Percentiles rank a stretch among this genome's conserved stretches.
These are phyloP conservation scores for Hypoxylon rickii DNA, from an alignment of 495 filamentous ascomycete species.

Conservation along the genomic window DNA sequence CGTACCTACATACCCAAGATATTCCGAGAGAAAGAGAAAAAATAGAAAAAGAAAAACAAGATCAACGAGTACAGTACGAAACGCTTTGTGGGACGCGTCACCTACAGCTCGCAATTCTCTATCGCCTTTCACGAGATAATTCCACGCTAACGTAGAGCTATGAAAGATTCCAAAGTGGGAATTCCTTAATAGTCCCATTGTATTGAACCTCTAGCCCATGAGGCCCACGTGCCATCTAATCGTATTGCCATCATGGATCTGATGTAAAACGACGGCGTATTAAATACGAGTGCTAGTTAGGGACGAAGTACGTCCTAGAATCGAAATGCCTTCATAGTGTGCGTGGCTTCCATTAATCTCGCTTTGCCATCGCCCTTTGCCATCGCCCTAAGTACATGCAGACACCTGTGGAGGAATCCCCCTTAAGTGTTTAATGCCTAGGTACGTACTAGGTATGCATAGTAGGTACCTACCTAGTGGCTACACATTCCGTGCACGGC, in stretches of 20 bases:
- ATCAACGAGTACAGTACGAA: not conserved
- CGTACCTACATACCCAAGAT: too few relatives aligned
- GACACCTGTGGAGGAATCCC: not conserved
- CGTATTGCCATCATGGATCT: conserved; percentile 2
- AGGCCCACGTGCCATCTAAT: not conserved
- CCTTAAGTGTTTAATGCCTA: not conserved
- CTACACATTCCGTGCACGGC: not conserved
- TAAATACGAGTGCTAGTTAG: not conserved
- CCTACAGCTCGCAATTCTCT: conserved; percentile 4
- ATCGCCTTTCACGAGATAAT: not conserved
- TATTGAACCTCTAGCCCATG: not conserved
- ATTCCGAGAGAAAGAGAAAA: too few relatives aligned
- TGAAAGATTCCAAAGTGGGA: too few relatives aligned
- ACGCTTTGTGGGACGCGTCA: conserved; percentile 20
- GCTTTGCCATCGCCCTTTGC: not conserved
- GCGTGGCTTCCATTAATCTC: too few relatives aligned
- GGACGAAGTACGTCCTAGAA: not conserved
- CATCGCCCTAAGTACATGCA: not conserved
- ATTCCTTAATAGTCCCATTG: not conserved
- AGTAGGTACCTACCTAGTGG: not conserved
- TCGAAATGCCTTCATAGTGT: not conserved
- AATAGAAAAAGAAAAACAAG: not conserved
- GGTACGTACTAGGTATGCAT: too few relatives aligned
- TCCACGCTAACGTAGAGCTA: too few relatives aligned
- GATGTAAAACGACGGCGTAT: conserved; percentile 17